Conservation (phyloP, 352 stramenopile species). For the Globisporangium splendens region DNA sequence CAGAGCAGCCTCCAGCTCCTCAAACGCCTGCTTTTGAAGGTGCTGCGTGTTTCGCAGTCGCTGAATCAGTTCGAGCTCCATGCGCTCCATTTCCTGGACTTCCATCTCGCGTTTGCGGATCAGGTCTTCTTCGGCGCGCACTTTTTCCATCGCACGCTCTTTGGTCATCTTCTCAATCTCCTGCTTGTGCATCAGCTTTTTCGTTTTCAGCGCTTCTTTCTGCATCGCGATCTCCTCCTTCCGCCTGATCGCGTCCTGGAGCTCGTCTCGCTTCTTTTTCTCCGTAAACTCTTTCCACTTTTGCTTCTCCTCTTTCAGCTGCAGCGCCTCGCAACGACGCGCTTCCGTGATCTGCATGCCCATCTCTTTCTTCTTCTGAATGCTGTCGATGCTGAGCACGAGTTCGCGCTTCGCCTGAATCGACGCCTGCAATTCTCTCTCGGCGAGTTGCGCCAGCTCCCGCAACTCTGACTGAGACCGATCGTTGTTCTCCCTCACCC, state of each 20-base stretch:
- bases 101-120: slow-evolving; percentile 55
- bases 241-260: slow-evolving; percentile 57
- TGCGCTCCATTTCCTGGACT: slow-evolving; percentile 78
- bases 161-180: slow-evolving; percentile 72
- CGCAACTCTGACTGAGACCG: slow-evolving; percentile 59
- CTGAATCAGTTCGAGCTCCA: slow-evolving; percentile 81
- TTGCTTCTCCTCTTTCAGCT: slow-evolving; percentile 85
- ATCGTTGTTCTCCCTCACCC: slow-evolving; percentile 63
- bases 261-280: slow-evolving; percentile 58
- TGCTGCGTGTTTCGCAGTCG: slow-evolving; percentile 80
- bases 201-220: slow-evolving; percentile 60
- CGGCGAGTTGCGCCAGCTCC: slow-evolving; percentile 47
- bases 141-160: slow-evolving; percentile 55
- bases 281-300: slow-evolving; percentile 70
- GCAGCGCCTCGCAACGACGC: slow-evolving; percentile 53
- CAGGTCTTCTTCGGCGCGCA: slow-evolving; percentile 63
- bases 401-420: slow-evolving; percentile 74
- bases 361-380: slow-evolving; percentile 79
- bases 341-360: slow-evolving; percentile 65
- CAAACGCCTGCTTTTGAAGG: slow-evolving; percentile 80
- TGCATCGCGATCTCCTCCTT: slow-evolving; percentile 69
- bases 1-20: slow-evolving; percentile 78
- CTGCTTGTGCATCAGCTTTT: slow-evolving; percentile 64
- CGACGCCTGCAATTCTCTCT: slow-evolving; percentile 63
- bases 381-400: slow-evolving; percentile 74